phyloP scores from a whole-genome alignment of 768 basidiomycete genomes.

The Nidularia sp. region DNA sequence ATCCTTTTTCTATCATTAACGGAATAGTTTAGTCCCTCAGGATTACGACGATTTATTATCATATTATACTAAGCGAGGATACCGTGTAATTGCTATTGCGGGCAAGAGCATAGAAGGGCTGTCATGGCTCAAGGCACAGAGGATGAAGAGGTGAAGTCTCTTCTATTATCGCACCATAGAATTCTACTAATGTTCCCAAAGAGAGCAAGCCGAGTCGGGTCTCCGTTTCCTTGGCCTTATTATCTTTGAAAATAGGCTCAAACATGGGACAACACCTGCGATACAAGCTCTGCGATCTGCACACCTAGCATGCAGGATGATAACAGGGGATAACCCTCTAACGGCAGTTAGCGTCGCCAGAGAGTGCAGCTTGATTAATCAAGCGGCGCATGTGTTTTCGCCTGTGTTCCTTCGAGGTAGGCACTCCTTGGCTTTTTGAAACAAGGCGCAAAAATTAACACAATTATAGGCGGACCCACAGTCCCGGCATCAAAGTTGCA shows the following conservation, averaged over 20 bases:
- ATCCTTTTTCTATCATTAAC: conserved; percentile 2
- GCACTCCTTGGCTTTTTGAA: too few relatives aligned
- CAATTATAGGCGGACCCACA: conserved; percentile 51
- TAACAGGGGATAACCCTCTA: conserved; percentile 95
- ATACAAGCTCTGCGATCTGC: conserved; percentile 87
- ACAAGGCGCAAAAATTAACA: too few relatives aligned
- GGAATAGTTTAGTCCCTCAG: conserved; percentile 65
- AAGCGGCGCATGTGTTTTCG: conserved; percentile 84
- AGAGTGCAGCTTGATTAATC: conserved; percentile 86
- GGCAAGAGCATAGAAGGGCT: conserved; percentile 92
- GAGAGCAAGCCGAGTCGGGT: conserved; percentile 91
- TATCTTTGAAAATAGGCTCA: conserved; percentile 98
- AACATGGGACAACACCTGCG: conserved; percentile 85
- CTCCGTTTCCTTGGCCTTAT: conserved; percentile 91
- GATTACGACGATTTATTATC: conserved; percentile 96
- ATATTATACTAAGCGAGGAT: conserved; percentile 95
- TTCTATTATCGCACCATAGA: neutral
- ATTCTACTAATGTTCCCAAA: conserved; percentile 21
- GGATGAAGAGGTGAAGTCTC: conserved; percentile 77
- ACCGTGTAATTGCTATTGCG: conserved; percentile 96
- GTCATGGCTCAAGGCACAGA: conserved; percentile 96
- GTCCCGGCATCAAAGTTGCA: conserved; percentile 61
- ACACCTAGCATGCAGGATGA: conserved; percentile 94
- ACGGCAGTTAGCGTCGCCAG: conserved; percentile 96
- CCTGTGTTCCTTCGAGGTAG: conserved; percentile 76